Evolutionary conservation across 192 early-diverging fungal genomes (phyloP).

Genomic region (Piromyces finnis): DNA sequence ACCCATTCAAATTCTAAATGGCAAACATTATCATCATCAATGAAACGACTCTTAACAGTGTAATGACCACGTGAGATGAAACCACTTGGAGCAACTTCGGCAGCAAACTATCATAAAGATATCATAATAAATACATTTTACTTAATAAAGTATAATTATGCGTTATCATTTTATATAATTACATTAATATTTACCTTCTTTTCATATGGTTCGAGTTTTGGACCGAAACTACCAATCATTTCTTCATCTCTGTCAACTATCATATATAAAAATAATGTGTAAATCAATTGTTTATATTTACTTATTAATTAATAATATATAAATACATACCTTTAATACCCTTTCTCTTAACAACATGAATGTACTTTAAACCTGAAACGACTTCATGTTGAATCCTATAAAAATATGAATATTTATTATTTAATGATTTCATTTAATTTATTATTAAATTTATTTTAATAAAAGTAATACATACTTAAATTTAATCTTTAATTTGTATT

Average conservation of each 20-base stretch:
- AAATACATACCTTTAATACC: constrained; percentile 38
- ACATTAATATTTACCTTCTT: constrained; percentile 35
- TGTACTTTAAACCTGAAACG: constrained; percentile 84
- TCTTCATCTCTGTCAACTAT: constrained; percentile 83
- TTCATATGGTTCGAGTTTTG: constrained; percentile 51
- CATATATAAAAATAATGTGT: neutral
- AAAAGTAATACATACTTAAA: constrained; percentile 44
- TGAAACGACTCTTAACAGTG: constrained; percentile 72
- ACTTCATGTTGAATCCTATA: constrained; percentile 79
- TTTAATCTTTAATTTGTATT: constrained; percentile 79
- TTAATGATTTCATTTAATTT: too few species aligned
- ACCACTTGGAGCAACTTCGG: constrained; percentile 78
- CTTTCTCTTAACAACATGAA: constrained; percentile 78
- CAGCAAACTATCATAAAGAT: constrained; percentile 29
- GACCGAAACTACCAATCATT: constrained; percentile 94
- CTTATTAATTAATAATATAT: neutral
- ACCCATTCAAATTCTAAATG: constrained; percentile 75
- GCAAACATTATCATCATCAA: constrained; percentile 72
- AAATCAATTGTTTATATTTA: neutral
- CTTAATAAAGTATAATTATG: neutral
- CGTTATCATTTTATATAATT: neutral
- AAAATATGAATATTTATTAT: too few species aligned
- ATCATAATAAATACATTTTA: neutral
- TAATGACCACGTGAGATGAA: constrained; percentile 86
- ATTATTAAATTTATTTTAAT: too few species aligned